Evolutionary conservation across 176 grass and related monocot species (phyloP).

Genomic region (Panicum miliaceum): DNA sequence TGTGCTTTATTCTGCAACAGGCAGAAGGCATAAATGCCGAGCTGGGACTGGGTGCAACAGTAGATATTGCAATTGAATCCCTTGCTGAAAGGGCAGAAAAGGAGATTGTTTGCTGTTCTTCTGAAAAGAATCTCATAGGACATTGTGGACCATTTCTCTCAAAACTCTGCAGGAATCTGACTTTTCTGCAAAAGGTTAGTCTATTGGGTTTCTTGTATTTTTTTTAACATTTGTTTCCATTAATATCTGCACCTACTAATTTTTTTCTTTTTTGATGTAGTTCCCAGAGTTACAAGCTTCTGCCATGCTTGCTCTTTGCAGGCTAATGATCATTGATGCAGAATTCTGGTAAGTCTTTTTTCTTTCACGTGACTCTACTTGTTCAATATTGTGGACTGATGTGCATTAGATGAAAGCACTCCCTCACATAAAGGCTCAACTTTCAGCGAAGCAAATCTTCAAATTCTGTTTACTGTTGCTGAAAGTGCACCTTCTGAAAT

Average conservation of each 20-base stretch:
- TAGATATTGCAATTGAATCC: constrained; percentile 74
- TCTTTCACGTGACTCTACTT: constrained; percentile 14
- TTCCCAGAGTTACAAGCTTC: constrained; percentile 84
- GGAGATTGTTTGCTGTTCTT: constrained; percentile 79
- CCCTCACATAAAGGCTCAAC: constrained; percentile 2
- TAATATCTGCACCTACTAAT: background rate
- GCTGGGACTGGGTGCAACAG: constrained; percentile 73
- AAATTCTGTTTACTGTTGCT: constrained; percentile 88
- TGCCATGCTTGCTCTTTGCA: constrained; percentile 95
- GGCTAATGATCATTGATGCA: constrained; percentile 89
- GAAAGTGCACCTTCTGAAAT: constrained; percentile 71
- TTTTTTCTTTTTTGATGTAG: constrained; percentile 49
- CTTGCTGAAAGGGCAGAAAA: constrained; percentile 87
- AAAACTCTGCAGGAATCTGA: constrained; percentile 82
- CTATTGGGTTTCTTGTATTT: constrained; percentile 8
- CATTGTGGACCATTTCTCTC: constrained; percentile 81
- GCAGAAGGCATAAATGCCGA: constrained; percentile 87
- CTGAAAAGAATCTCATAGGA: constrained; percentile 79
- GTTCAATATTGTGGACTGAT: background rate
- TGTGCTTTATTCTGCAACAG: constrained; percentile 47
- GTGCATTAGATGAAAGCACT: constrained; percentile 23
- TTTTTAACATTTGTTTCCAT: constrained; percentile 12
- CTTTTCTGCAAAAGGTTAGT: constrained; percentile 82
- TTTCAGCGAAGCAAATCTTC: constrained; percentile 94
- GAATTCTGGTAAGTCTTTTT: constrained; percentile 71